Percentiles rank a stretch among this genome's conserved stretches.
phyloP scores from a whole-genome alignment of 1,284 basidiomycete genomes.

The Meripilus lineatus region DNA sequence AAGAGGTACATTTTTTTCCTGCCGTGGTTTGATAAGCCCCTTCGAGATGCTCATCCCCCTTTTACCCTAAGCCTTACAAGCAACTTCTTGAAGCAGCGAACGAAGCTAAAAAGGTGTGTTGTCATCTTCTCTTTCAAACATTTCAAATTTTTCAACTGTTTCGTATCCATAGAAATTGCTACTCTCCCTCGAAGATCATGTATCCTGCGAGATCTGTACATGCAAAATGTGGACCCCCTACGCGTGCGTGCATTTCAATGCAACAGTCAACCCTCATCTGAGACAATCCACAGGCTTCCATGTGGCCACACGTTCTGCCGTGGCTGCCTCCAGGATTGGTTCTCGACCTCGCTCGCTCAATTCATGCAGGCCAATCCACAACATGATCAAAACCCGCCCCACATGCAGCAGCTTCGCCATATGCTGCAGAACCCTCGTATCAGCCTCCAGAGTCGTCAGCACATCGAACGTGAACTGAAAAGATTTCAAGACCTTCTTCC shows the following conservation, averaged over 20 bases:
- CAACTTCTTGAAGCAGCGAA: no score
- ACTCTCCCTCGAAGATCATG: constrained; percentile 44
- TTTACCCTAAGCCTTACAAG: no score
- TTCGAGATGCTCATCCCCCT: no score
- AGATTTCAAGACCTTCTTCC: constrained; percentile 17
- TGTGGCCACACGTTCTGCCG: constrained; percentile 72
- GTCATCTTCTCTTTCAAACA: no score
- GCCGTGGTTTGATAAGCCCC: no score
- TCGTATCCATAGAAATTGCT: constrained; percentile 34
- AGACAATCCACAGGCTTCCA: constrained; percentile 37
- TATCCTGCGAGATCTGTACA: constrained; percentile 60
- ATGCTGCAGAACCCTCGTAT: constrained; percentile 17
- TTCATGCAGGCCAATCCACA: constrained; percentile 45
- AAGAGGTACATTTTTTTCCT: no score
- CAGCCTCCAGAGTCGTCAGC: constrained; percentile 15
- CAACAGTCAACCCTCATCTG: constrained; percentile 5
- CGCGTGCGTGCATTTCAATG: constrained; percentile 37
- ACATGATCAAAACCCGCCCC: constrained; percentile 30
- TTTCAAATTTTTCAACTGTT: no score
- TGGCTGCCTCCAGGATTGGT: constrained; percentile 63
- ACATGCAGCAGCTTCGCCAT: constrained; percentile 11
- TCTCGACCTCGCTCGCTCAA: constrained; percentile 43
- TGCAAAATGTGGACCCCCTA: constrained; percentile 59
- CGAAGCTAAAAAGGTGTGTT: no score
- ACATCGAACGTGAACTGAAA: constrained; percentile 20